Evolutionary conservation across 148 eudicot species (phyloP).

Genomic region (Camellia japonica): DNA sequence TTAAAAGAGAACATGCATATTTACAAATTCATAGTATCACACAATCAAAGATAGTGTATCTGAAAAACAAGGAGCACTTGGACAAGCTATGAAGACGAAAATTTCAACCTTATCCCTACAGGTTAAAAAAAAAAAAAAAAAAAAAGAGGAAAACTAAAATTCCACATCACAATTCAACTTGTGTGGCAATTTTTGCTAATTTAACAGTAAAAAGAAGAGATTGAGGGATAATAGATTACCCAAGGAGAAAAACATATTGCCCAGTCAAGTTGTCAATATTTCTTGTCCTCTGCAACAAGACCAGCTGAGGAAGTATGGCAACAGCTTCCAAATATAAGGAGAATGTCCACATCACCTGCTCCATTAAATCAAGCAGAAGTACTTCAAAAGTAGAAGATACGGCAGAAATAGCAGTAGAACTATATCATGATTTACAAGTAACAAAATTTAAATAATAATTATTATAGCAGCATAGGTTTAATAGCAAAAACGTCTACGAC

Average conservation of each 20-base stretch:
- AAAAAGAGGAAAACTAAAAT: neutral
- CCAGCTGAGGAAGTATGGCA: slow-evolving; percentile 96
- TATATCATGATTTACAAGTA: neutral
- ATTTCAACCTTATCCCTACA: neutral
- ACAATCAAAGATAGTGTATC: neutral
- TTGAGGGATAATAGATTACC: slow-evolving; percentile 42
- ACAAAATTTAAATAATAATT: neutral
- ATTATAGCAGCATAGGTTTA: neutral
- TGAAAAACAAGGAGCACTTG: neutral
- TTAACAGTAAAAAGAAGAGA: neutral
- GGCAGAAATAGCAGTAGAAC: neutral
- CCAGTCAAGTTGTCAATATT: slow-evolving; percentile 94
- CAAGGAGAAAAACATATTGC: slow-evolving; percentile 82
- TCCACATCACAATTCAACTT: neutral
- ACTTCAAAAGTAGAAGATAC: slow-evolving; percentile 15
- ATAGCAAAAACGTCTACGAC: neutral
- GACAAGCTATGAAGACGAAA: neutral
- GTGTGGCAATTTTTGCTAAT: neutral
- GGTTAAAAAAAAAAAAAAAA: neutral
- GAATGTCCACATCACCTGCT: slow-evolving; percentile 96
- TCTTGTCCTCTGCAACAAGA: slow-evolving; percentile 92
- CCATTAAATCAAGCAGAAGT: slow-evolving; percentile 21
- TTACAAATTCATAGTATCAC: neutral
- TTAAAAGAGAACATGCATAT: neutral
- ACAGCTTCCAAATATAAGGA: slow-evolving; percentile 92